Evolutionary conservation across 2,329 filamentous ascomycete genomes (phyloP), one percentile per base, ranked within the genome.

Genomic region (Penicillium frequentans): DNA sequence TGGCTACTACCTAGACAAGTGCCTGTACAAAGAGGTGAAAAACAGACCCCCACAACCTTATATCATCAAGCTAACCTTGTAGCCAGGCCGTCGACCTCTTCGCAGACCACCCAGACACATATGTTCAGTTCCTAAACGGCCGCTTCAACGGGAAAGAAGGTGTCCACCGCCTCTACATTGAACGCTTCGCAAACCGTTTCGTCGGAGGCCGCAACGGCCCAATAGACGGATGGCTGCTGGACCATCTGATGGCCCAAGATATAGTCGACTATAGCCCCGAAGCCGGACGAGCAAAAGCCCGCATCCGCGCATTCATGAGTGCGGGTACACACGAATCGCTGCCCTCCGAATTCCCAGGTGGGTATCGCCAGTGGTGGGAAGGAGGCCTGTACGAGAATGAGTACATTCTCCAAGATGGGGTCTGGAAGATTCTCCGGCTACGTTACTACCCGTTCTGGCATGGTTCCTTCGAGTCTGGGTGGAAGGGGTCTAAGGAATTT

Each of bases 1-100:
- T 68, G 82, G 82, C 26, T 84, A 85, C 68, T 85, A 84, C 65
- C 74, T 85, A 26, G 82, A 85, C 71, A 85, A 85, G 61, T 85
- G 82, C 58, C 73, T 85, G 1, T 85, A 84, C 70, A 77, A 83
- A 60, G 81, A 84, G 73, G 81, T 79, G 10, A 42, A 6, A 9
- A 5, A 3, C 21, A 0, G 10, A 21, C 4, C 19, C 14, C 16
- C 33, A 37, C 5, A 37, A n/a, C 6, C 16, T 0, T 16, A 37
- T 13, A 4, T 14, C 11, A 10, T n/a, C 1, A 19, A 19, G 35
- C 8, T 37, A 10, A 37, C 35, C 6, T 21, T 1, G 5, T 2
- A 42, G 21, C 9, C 9, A 42, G 37, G 37, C 21, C 5, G 52
- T 77, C 14, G 74, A 78, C 50, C 79, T 85, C 66, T 84, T 79